Evolutionary conservation across 2,329 filamentous ascomycete species (phyloP).

Genomic region (Acrocalymma vagum): DNA sequence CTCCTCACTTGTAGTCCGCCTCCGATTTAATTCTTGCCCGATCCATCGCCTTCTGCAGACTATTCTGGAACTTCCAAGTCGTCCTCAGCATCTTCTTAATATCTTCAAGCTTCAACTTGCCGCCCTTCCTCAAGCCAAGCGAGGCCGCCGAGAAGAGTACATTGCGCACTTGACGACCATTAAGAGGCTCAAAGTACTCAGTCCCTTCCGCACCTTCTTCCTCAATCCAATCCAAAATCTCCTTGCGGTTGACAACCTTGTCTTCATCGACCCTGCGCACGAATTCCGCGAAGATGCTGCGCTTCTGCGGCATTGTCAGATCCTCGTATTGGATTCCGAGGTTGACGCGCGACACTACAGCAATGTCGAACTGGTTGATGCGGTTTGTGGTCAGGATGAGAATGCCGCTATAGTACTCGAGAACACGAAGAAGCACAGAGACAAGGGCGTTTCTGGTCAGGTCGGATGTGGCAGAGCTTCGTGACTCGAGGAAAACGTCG

Average conservation of each 20-base stretch:
- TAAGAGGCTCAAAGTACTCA: conserved; percentile 12
- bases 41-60: too few species aligned
- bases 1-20: too few species aligned
- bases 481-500: conserved; percentile 63
- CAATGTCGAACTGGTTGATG: conserved; percentile 48
- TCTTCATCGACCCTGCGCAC: background rate
- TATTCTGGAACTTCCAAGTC: too few species aligned
- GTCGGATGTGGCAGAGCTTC: conserved; percentile 31
- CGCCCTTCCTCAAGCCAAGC: too few species aligned
- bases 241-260: conserved; percentile 4
- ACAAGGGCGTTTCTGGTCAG: conserved; percentile 26
- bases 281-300: conserved; percentile 6
- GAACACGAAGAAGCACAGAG: conserved; percentile 37
- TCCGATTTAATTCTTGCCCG: too few species aligned
- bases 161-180: conserved; percentile 16
- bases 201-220: conserved; percentile 1
- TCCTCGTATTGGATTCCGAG: conserved; percentile 56
- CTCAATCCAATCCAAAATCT: conserved; percentile 9
- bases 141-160: conserved; percentile 10
- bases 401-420: conserved; percentile 54
- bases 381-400: conserved; percentile 55
- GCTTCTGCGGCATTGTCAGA: conserved; percentile 46
- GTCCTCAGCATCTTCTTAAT: too few species aligned
- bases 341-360: conserved; percentile 44
- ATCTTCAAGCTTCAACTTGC: too few species aligned